These are phyloP conservation scores for Udeniomyces megalosporus DNA, from an alignment of 768 basidiomycete genomes.

Conservation along the genomic window DNA sequence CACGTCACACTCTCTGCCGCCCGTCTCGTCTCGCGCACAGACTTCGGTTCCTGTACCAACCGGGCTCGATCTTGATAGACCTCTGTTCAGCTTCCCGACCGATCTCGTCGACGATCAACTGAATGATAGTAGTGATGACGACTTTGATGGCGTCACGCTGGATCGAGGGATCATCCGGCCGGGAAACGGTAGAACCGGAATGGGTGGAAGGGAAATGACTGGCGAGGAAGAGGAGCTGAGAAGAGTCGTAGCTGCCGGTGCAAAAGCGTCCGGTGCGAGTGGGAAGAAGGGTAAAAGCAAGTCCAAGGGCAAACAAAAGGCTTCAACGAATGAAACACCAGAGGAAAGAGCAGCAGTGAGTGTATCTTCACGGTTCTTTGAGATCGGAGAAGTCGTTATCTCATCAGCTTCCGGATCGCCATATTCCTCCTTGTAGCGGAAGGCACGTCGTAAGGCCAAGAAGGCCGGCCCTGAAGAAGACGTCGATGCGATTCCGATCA, in stretches of 20 bases:
- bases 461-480: slow-evolving; percentile 48
- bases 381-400: not conserved
- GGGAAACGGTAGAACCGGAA: slow-evolving; percentile 24
- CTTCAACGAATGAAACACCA: slow-evolving; percentile 30
- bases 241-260: slow-evolving; percentile 19
- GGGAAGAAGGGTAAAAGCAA: slow-evolving; percentile 32
- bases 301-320: slow-evolving; percentile 31
- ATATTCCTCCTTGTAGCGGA: slow-evolving; percentile 37
- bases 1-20: slow-evolving; percentile 56
- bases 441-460: slow-evolving; percentile 60
- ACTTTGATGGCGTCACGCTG: slow-evolving; percentile 18
- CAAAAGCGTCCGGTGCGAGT: not conserved
- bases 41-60: slow-evolving; percentile 64
- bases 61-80: slow-evolving; percentile 66
- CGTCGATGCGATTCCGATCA: slow-evolving; percentile 82
- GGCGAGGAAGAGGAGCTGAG: slow-evolving; percentile 27
- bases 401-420: not conserved
- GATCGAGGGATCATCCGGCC: slow-evolving; percentile 27
- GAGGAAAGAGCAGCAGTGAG: slow-evolving; percentile 51
- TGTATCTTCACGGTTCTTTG: not conserved
- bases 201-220: slow-evolving; percentile 17
- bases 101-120: slow-evolving; percentile 11
- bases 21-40: slow-evolving; percentile 67
- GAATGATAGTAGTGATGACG: slow-evolving; percentile 18
- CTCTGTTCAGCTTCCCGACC: slow-evolving; percentile 38